Evolutionary conservation across 2,329 filamentous ascomycete genomes (phyloP), one percentile per base, ranked within the genome.

Genomic region (Fusarium redolens): DNA sequence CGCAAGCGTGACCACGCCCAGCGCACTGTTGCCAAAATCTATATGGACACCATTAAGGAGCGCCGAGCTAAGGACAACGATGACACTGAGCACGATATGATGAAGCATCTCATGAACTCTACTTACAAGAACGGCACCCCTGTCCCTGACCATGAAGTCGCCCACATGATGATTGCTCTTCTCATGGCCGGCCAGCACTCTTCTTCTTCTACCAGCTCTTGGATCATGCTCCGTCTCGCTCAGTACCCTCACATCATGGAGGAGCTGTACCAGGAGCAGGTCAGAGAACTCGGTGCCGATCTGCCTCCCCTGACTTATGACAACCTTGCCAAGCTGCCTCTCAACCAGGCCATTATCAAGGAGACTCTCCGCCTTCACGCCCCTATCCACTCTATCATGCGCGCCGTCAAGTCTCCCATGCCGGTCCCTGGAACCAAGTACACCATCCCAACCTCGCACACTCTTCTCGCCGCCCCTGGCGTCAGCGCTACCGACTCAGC

Each of bases 311-410:
- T 97, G 51, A 89, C 87, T 52, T 96, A 92, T 80, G 95, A 97
- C 74, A 89, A 92, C 73, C 88, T 98, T 20, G 86, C 91, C 75
- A 92, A 92, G 82, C 88, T 98, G 38, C 90, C 94, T 54, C 89
- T 98, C 25, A 93, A 97, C 85, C 88, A 92, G 77, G 92, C 94
- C 77, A 91, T 97, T 72, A 89, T 98, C 83, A 96, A 96, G 85
- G 95, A 98, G 84, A 97, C 95, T 5, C 91, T 98, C 43, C 93
- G 95, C 71, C 87, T 98, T 20, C 93, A 98, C 82, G 93, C 95
- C 3, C 95, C 95, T 2, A 98, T 98, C 78, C 95, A 98, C 88
- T 96, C 93, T 56, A 97, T 98, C 79, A 90, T 98, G 87, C 94
- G 95, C 77, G 93, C 93, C 77, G 96, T 97, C 81, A 97, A 96